Evolutionary conservation across 2,329 filamentous ascomycete genomes (phyloP), one percentile per base, ranked within the genome.

Genomic region (Fonsecaea multimorphosa): DNA sequence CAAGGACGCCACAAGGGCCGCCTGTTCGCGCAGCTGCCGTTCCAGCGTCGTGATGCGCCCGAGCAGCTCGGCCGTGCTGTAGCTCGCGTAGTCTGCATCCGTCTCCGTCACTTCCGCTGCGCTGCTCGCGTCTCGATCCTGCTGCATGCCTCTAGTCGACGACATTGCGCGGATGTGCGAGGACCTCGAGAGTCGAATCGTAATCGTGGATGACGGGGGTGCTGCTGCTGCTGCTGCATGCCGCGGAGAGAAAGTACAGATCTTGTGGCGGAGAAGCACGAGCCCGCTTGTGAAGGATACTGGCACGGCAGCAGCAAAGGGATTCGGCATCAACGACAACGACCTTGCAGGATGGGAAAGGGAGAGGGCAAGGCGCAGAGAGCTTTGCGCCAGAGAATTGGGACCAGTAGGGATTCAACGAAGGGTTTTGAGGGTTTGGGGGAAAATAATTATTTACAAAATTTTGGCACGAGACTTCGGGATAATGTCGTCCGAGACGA

Each of bases 11-110:
- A 74, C 79, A 61, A 73, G 78, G 16, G 77, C 69, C 27, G 79
- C 83, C 52, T 83, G 81, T n/a, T 74, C 78, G 60, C 85, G 83
- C 14, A 93, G 78, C 73, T 91, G 84, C 3, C 81, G 76, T 76
- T 96, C 92, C 6, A 95, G 82, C 58, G 86, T 80, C 16, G 82
- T 84, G 53, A 96, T 87, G 46, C 89, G 85, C 70, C 85, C 80
- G 51, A 95, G 85, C 40, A 95, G 85, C 52, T 86, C 86, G 44
- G 87, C 83, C 68, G 86, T 87, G 61, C 85, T 88, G 90, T 90
- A 93, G 69, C 81, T 83, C 46, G 82, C 82, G 78, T 93, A 93
- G 71, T 84, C 79, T 11, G 11, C 16, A 24, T 24, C 44, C 19
- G 11, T 27, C 8, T 5, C n/a, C 22, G 3, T n/a, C n/a, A n/a